These are phyloP conservation scores for Lactifluus subvellereus DNA, from an alignment of 768 basidiomycete genomes.

Conservation along the genomic window DNA sequence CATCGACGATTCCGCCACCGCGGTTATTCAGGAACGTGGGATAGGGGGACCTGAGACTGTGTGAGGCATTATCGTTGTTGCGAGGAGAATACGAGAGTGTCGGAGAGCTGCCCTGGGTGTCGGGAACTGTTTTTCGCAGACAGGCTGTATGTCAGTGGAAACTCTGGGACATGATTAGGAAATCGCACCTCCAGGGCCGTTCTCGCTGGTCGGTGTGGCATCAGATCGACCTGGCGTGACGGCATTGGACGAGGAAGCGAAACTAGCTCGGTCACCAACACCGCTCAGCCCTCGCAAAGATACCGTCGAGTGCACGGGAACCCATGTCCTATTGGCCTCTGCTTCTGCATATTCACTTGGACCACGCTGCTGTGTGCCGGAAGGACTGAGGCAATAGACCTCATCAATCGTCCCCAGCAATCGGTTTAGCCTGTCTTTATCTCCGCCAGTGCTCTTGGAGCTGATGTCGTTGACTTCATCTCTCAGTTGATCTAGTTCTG, in stretches of 20 bases:
- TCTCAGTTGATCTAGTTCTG: neutral
- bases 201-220: neutral
- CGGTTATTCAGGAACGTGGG: neutral
- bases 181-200: neutral
- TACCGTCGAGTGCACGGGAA: neutral
- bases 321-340: too few species aligned
- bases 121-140: neutral
- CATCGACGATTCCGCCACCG: neutral
- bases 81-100: neutral
- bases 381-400: neutral
- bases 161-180: neutral
- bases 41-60: neutral
- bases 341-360: too few species aligned
- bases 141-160: neutral
- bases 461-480: neutral
- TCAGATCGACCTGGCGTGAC: neutral
- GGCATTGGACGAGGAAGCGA: neutral
- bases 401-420: neutral
- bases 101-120: neutral
- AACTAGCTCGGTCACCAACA: neutral
- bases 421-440: neutral
- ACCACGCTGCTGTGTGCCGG: neutral
- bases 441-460: neutral
- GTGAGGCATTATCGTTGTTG: neutral
- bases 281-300: neutral